Percentiles rank a stretch among this genome's conserved stretches.
Conservation (phyloP, 495 filamentous ascomycete genomes). For the Xylaria flabelliformis region DNA sequence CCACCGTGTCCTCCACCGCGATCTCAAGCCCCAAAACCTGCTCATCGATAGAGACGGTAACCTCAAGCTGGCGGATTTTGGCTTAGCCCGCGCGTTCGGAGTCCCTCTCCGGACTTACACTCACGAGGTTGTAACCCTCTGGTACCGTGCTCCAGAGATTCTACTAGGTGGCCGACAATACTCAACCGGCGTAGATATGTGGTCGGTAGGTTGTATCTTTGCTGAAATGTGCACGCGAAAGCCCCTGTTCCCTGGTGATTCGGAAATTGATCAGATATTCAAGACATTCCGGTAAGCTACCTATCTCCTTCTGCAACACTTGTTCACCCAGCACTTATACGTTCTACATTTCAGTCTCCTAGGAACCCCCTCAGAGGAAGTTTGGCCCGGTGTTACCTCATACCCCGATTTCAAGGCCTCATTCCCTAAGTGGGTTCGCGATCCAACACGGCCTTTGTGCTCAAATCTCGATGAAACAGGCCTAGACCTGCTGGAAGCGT, state of each 20-base stretch:
- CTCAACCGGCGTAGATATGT: conserved; percentile 99
- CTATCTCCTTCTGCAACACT: neutral
- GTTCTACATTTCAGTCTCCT: conserved; percentile 64
- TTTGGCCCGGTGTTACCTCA: conserved; percentile 95
- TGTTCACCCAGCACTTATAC: conserved; percentile 4
- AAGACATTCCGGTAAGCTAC: conserved; percentile 89
- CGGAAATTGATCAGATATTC: conserved; percentile 99
- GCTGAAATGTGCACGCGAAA: conserved; percentile 99
- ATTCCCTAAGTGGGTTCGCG: conserved; percentile 94
- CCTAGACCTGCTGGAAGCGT: conserved; percentile 84
- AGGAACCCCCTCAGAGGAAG: conserved; percentile 85
- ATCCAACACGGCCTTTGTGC: conserved; percentile 59
- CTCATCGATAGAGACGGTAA: conserved; percentile 95
- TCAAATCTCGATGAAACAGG: conserved; percentile 72
- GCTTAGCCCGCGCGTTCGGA: conserved; percentile 93
- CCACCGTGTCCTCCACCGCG: conserved; percentile 91
- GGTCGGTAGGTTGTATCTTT: conserved; percentile 98
- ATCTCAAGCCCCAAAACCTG: conserved; percentile 97
- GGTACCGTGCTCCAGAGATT: conserved; percentile 98
- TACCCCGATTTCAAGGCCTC: conserved; percentile 97
- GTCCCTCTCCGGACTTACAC: conserved; percentile 97
- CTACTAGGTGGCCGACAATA: conserved; percentile 97
- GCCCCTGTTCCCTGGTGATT: conserved; percentile 96
- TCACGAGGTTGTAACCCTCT: conserved; percentile 98
- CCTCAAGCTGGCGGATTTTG: conserved; percentile 97